phyloP scores from a whole-genome alignment of 2,329 filamentous ascomycete genomes.

The Arthrobotrys sphaeroides region DNA sequence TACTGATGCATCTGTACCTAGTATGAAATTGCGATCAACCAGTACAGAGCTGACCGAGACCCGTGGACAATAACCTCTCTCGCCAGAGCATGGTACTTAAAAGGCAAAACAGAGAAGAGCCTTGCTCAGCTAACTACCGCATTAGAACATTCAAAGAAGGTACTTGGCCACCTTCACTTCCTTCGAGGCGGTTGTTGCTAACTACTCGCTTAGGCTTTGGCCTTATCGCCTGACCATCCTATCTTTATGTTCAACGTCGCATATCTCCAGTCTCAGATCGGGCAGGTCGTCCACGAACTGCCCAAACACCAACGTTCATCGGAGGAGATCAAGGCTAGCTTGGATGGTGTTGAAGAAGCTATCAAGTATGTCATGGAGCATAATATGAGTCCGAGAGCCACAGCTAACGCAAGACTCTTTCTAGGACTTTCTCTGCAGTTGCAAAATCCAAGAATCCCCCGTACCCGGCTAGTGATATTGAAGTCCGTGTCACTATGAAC shows the following conservation, averaged over 20 bases:
- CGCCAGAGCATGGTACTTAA: conserved; percentile 85
- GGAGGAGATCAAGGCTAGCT: conserved; percentile 81
- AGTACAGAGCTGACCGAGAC: conserved; percentile 77
- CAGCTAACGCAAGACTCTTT: conserved; percentile 4
- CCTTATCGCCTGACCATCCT: conserved; percentile 80
- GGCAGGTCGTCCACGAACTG: conserved; percentile 78
- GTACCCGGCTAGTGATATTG: conserved; percentile 88
- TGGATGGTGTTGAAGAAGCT: conserved; percentile 81
- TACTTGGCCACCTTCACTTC: conserved; percentile 61
- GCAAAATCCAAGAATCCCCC: conserved; percentile 75
- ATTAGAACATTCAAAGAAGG: conserved; percentile 72
- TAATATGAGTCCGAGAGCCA: background rate
- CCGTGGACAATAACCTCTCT: conserved; percentile 83
- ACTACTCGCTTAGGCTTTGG: conserved; percentile 70
- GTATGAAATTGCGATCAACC: conserved; percentile 85
- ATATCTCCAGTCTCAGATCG: conserved; percentile 95
- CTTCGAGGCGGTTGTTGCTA: too few species aligned
- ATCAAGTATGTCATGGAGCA: conserved; percentile 68
- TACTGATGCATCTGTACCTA: conserved; percentile 60
- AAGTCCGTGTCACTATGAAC: conserved; percentile 96
- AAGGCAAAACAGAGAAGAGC: conserved; percentile 73
- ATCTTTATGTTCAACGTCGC: conserved; percentile 98
- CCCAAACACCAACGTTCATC: conserved; percentile 80
- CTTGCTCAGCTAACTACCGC: conserved; percentile 69
- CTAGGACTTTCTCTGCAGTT: conserved; percentile 67